Conservation (phyloP, 257 asterid genomes). For the Nyctanthes arbortristis region DNA sequence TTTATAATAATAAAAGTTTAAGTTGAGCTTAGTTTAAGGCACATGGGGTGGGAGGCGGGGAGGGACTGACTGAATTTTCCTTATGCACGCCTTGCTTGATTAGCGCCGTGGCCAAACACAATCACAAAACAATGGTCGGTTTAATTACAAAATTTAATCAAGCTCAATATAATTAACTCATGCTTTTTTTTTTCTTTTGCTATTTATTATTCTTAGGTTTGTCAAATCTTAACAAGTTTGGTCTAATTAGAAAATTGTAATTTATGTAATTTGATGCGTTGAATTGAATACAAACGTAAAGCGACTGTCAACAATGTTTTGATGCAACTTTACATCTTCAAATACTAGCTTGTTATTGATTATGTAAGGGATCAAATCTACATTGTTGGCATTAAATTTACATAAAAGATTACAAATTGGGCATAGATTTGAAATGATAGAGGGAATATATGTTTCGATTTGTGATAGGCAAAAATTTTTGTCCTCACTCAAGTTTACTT, state of each 20-base stretch:
- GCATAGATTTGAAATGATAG: not conserved
- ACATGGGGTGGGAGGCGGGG: constrained; percentile 41
- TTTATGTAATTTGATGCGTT: too few species aligned
- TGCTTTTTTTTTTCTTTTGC: not conserved
- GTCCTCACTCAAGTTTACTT: constrained; percentile 25
- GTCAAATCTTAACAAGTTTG: not conserved
- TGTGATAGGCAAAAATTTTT: constrained; percentile 18
- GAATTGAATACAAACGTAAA: not conserved
- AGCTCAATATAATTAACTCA: too few species aligned
- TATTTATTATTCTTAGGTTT: not conserved
- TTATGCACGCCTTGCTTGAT: constrained; percentile 40
- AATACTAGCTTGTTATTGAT: not conserved
- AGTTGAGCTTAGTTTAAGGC: constrained; percentile 40
- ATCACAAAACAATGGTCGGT: constrained; percentile 31
- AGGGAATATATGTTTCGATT: constrained; percentile 27
- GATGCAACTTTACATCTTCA: not conserved
- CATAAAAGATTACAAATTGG: not conserved
- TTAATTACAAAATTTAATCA: not conserved
- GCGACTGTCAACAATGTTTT: not conserved
- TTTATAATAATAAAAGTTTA: not conserved
- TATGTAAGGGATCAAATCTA: not conserved
- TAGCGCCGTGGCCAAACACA: constrained; percentile 31
- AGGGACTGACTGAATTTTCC: too few species aligned
- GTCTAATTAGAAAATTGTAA: too few species aligned
- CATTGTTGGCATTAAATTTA: constrained; percentile 5